Evolutionary conservation across 345 rosid species (phyloP), one percentile per base, ranked within the genome.

Genomic region (Conringia planisiliqua): DNA sequence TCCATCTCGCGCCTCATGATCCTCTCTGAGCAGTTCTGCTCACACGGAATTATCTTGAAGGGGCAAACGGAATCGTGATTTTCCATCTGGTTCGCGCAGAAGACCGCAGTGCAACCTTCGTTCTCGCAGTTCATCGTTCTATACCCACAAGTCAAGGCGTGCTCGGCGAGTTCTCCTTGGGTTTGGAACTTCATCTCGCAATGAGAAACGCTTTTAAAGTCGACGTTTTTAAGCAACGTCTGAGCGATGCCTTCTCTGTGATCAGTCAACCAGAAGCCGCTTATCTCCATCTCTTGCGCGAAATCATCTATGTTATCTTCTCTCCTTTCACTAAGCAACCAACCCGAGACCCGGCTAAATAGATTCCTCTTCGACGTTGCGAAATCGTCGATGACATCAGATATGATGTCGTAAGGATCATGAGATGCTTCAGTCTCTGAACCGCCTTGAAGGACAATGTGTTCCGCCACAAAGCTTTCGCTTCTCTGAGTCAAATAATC

Each of bases 281-380:
- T 90, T 40, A 81, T 63, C 77, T 91, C 96, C 96, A 94, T 86
- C 74, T 90, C 97, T 55, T 94, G 97, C 12, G 80, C 84, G 7
- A 91, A 85, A 69, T 94, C 98, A 78, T 94, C 98, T 0, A 91
- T 83, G 61, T 83, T 87, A 68, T 94, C 98, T 73, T 94, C 98
- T 64, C 97, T 85, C 70, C 80, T 84, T 24, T 94, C 98, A 35
- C 93, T 94, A 35, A 87, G 84, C 64, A 94, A 54, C 98, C 96
- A 89, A 36, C 90, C 93, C 0, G 97, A 90, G 57, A 94, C 94
- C 73, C 93, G 82, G 70, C 97, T 85, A 40, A 90, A 83, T 3
- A 86, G 75, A 62, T 90, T 94, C 81, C 93, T 79, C 83, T 88
- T 90, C 16, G 84, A 75, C 56, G 86, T 80, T 0, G 91, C 89